These are phyloP conservation scores for Pseudomassariella vexata DNA, from an alignment of 2,329 filamentous ascomycete genomes.

Conservation along the genomic window DNA sequence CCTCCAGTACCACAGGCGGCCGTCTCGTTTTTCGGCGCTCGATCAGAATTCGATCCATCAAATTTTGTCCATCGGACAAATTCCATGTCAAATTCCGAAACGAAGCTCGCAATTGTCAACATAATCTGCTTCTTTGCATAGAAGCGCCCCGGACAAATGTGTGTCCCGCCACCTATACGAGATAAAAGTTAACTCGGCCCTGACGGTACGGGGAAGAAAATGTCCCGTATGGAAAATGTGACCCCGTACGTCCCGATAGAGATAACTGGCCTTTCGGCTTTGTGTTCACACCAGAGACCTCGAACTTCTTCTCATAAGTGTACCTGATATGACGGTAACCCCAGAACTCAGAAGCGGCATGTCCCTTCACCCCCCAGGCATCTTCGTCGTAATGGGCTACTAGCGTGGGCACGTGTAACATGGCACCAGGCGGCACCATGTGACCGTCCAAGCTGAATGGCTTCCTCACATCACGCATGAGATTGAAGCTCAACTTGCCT, in stretches of 20 bases:
- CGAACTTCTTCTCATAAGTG: not conserved
- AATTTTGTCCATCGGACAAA: conserved; percentile 4
- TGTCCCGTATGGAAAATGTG: too few species aligned
- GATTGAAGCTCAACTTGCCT: conserved; percentile 13
- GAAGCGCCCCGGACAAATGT: conserved; percentile 28
- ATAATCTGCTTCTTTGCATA: conserved; percentile 30
- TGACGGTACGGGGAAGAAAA: too few species aligned
- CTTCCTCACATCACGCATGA: conserved; percentile 16
- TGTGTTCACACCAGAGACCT: too few species aligned
- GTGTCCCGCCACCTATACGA: conserved; percentile 25
- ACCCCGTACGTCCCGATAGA: too few species aligned
- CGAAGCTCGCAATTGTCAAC: conserved; percentile 21
- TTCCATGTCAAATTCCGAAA: conserved; percentile 25
- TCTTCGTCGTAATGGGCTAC: conserved; percentile 15
- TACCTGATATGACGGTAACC: conserved; percentile 12
- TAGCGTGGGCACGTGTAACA: conserved; percentile 16
- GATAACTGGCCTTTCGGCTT: too few species aligned
- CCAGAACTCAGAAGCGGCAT: conserved; percentile 18
- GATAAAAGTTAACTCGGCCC: too few species aligned
- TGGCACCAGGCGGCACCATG: conserved; percentile 10
- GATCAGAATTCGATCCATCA: not conserved
- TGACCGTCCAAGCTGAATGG: conserved; percentile 11
- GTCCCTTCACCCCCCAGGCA: conserved; percentile 12
- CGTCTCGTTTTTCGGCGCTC: not conserved
- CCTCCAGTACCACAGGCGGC: not conserved